Evolutionary conservation across 805 yeast genomes (phyloP), one percentile per base, ranked within the genome.

Genomic region (Allodekkera sacchari): DNA sequence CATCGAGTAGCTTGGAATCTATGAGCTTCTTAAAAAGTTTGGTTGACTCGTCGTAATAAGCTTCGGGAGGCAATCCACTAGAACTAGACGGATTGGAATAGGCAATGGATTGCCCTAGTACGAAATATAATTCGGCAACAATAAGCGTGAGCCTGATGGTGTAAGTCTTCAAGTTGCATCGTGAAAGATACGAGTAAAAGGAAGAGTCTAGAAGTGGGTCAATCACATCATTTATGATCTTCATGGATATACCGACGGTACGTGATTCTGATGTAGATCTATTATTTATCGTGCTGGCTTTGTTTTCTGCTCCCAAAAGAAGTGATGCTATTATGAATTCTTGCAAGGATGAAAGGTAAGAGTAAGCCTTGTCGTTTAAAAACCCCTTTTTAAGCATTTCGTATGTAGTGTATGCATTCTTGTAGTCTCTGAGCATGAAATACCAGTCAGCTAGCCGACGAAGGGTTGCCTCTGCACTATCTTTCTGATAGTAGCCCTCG

Each of bases 381-480:
- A 78, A 78, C 50, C 88, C 96, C 46, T 81, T 79, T 37, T 79
- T 78, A 23, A 85, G 66, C 31, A 83, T 52, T 37, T 89, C 97
- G 52, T 89, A 89, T 1, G 85, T 81, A 1, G 82, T 64, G 47
- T 81, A 79, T 3, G 96, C 92, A 36, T 74, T 76, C 51, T 78
- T 77, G 63, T 81, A 89, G 59, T 92, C 96, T 22, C 87, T 71
- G n/a, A 88, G 57, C 76, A 92, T 83, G 47, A 89, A 75, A 6
- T 87, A 76, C 84, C 94, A 84, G 53, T 92, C 98, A 0, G 94
- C 97, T 18, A 89, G 61, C 48, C 82, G 80, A 31, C 97, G 64
- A 18, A 87, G 65, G 26, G 73, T 65, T 49, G 83, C 81, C 44
- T 85, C 96, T 1, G 77, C 68, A 0, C 85, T 63, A 3, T 70